phyloP scores from a whole-genome alignment of 495 filamentous ascomycete species.

The Aspergillus cristatus region DNA sequence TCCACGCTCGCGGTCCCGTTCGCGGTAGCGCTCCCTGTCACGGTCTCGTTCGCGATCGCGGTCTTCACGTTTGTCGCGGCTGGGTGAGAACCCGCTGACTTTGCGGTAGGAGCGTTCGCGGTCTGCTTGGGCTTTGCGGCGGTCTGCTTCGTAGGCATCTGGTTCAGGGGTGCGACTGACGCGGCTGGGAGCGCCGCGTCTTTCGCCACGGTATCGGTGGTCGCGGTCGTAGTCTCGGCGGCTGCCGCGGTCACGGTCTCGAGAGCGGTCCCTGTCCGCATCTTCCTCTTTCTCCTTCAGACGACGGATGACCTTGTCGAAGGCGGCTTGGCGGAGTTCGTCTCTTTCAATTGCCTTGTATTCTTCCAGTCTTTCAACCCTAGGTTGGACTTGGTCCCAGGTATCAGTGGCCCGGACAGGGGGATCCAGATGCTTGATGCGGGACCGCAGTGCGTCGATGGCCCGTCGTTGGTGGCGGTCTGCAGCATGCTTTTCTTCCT shows the following conservation, averaged over 20 bases:
- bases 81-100: slow-evolving; percentile 49
- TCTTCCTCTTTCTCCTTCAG: slow-evolving; percentile 88
- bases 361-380: slow-evolving; percentile 72
- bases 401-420: slow-evolving; percentile 65
- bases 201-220: slow-evolving; percentile 42
- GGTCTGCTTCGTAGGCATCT: slow-evolving; percentile 82
- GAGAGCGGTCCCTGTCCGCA: slow-evolving; percentile 56
- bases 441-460: slow-evolving; percentile 74
- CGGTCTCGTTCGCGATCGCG: slow-evolving; percentile 46
- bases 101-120: slow-evolving; percentile 83
- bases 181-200: slow-evolving; percentile 49
- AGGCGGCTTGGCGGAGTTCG: slow-evolving; percentile 70
- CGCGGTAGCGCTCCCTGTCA: slow-evolving; percentile 45
- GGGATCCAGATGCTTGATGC: slow-evolving; percentile 88
- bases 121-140: slow-evolving; percentile 75
- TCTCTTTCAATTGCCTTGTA: slow-evolving; percentile 75
- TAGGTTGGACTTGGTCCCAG: slow-evolving; percentile 74
- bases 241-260: slow-evolving; percentile 42
- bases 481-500: slow-evolving; percentile 75
- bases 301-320: slow-evolving; percentile 87
- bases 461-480: slow-evolving; percentile 82
- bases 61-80: slow-evolving; percentile 46
- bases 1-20: slow-evolving; percentile 30
- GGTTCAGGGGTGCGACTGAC: slow-evolving; percentile 70
- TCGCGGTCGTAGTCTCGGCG: slow-evolving; percentile 30